Base-by-base conservation (phyloP, 1,284 basidiomycete species). In the Trametes hirsuta region DNA sequence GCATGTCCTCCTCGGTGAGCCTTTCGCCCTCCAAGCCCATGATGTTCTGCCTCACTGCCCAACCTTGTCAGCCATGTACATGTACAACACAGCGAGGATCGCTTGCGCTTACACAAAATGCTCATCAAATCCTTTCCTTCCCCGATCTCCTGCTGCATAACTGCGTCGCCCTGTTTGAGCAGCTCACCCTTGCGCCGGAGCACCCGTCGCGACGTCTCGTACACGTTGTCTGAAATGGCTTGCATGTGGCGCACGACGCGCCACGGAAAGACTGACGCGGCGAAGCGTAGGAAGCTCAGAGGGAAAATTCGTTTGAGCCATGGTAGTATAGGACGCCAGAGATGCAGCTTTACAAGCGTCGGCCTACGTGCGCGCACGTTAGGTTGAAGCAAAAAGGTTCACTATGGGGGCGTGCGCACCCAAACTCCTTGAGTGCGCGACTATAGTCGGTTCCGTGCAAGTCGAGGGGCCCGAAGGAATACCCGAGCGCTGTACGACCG, bases 61-160 rank as follows among this genome's bases (percentile, higher is more conserved):
- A 11, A 24, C 22, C 24, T 30, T 11, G 40, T 36, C 6, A 40
- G n/a, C 14, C 22, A 14, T 18, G 18, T 18, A 18, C 35, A 11
- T 24, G 12, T 39, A 12, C 9, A 3, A 37, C 10, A 62, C 8
- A 35, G 22, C 14, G 35, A 15, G 6, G 37, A 42, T 4, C 22
- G 24, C 14, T 30, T 8, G 15, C 24, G 39, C 69, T 55, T 22
- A 71, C 71, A 51, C 18, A 73, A 53, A 36, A 67, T 65, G 44
- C 64, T 71, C 62, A 73, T 68, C 36, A 73, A 66, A 48, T 73
- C 71, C 50, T 70, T 70, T 1, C 70, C 66, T 22, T 62, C 63
- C 4, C 58, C 62, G 30, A 60, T 45, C n/a, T 58, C 50, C 5
- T 56, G 39, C 5, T 18, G 39, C 39, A 40, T 12, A 12, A 40